Evolutionary conservation across 306 rosid species (phyloP), one percentile per base, ranked within the genome.

Genomic region (cucumber (Cucumis sativus)): DNA sequence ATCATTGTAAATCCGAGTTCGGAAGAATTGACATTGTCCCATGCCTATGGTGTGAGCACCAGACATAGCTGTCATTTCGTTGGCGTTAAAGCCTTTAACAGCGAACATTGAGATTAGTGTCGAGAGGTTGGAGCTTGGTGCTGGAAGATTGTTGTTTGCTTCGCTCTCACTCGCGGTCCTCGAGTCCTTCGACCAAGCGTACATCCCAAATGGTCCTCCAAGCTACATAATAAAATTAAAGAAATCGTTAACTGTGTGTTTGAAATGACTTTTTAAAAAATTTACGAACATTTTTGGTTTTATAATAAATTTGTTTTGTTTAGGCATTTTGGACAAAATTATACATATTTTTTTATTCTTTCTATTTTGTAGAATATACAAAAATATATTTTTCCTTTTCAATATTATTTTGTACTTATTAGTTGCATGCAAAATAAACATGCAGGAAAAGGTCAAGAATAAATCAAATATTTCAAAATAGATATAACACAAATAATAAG

Each of bases 181-280:
- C 60, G 96, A 86, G 41, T 91, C 98, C 90, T 87, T 54, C 96
- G 80, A 7, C 97, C 97, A 0, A 91, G 85, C 0, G 78, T 3
- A 91, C 95, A 4, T 14, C 8, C 96, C 96, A 91, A 20, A 17
- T 8, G 96, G 92, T 59, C 98, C 98, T 83, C 95, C 91, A 10
- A 88, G 83, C 98, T 94, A 49, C 30, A 49, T 63, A 77, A 79
- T 28, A 60, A 1, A 45, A 6, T 14, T 13, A 28, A 5, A 57
- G 10, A 52, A 52, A 7, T 6, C 3, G 4, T 57, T 20, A 20
- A 8, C 3, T 8, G 14, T n/a, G 25, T 33, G 37, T 33, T 57
- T 20, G 0, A 9, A 57, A 57, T 20, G 13, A n/a, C 10, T 4
- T 17, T 51, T 51, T 0, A 12, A 13, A 49, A 13, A 49, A 49